Base-by-base conservation (phyloP, 129 eudicot genomes). In the Pseudognaphalium luteoalbum region DNA sequence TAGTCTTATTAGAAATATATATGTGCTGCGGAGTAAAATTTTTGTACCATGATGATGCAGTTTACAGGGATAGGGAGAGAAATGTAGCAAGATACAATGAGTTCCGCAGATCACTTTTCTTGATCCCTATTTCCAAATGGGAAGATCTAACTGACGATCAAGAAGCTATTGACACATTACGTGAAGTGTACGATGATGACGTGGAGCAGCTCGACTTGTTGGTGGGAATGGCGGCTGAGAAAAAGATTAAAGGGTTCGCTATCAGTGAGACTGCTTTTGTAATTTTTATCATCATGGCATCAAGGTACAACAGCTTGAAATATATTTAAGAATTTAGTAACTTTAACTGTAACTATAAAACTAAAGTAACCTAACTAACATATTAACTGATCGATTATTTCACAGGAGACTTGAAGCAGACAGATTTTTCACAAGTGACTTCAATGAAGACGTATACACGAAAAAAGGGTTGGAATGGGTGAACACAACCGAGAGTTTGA, bases 401-500 rank as follows among this genome's bases (percentile, higher is more conserved):
- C 30, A 19, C 66, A 88, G 94, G 94, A 88, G 94, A 58, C 68
- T 88, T 4, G 88, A 88, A 72, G 88, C 82, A 17, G 93, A 88
- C 54, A 84, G 90, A 74, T 86, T 86, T 63, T 88, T 88, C 69
- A 88, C 93, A 0, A 86, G 82, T 57, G 75, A 86, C 65, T 89
- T 77, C 73, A 89, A 83, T 4, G 91, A 84, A 74, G 80, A 82
- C 6, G 82, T 77, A 6, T 89, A 89, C 85, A 89, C 95, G 17
- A 83, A 86, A 80, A 86, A 80, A 65, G 95, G 95, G 7, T 21
- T 89, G 3, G 85, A 86, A 71, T 89, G 95, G 95, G 87, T 89
- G 25, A 89, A 87, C 78, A 86, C 73, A 2, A 81, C 84, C 6
- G 84, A 81, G 70, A 81, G 80, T 34, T 69, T 81, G 35, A 81